Base-by-base conservation (phyloP, 2,329 filamentous ascomycete genomes). In the Aspergillus bombycis region DNA sequence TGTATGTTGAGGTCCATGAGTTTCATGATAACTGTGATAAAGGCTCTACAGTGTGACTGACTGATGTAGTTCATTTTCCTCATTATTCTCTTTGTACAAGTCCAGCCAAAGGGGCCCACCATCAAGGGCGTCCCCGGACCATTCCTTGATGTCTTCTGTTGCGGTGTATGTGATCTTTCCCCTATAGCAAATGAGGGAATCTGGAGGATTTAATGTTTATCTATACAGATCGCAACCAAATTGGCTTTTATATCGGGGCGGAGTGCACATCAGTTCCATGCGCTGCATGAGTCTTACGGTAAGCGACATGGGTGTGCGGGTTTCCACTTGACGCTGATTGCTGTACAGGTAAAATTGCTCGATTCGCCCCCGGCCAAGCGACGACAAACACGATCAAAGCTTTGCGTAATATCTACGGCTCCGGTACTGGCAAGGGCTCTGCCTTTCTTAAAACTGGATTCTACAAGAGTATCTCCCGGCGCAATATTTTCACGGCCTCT, bases 371-470 rank as follows among this genome's bases (percentile, higher is more conserved):
- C 0, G 68, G 68, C 14, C 70, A 72, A 61, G 65, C 69, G 5
- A 71, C 70, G 10, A 71, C 70, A 2, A 72, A 72, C 46, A 72
- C 69, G 12, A 48, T 72, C 57, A 68, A 67, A 45, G 67, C 65
- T 8, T 61, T 72, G 21, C 67, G 70, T 12, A 67, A 67, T 56
- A 72, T 72, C 57, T 72, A 72, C 57, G 66, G 67, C 12, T 62
- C 64, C 6, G 69, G 67, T 0, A 57, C 64, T 5, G 63, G 65
- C 36, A 71, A 71, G 57, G 63, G 63, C 45, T 63, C 63, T 12
- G 60, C 66, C 1, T 72, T 72, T 38, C 65, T 71, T 3, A 72
- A 72, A 57, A 68, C 70, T 2, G 56, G 57, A 48, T 72, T 72
- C 57, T 72, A 72, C 62, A 65, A 60, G 38, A 68, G 63, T 23